Evolutionary conservation across 2,329 filamentous ascomycete genomes (phyloP).

Genomic region (Shiraia bambusicola): DNA sequence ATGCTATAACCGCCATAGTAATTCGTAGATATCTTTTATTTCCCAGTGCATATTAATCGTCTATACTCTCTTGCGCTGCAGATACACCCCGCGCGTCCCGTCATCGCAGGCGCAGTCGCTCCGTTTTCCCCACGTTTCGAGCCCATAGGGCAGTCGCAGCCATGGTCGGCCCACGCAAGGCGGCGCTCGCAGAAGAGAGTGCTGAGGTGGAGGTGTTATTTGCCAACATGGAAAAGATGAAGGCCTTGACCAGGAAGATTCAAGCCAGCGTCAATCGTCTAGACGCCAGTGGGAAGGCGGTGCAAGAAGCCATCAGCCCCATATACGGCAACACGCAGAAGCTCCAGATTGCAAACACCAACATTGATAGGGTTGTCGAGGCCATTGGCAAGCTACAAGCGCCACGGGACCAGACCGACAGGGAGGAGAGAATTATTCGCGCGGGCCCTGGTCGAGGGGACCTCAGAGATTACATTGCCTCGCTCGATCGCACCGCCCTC

Average conservation of each 20-base stretch:
- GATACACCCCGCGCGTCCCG: neutral
- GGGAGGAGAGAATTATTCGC: constrained; percentile 88
- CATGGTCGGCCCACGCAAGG: constrained; percentile 59
- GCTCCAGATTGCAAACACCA: constrained; percentile 82
- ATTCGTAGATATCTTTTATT: neutral
- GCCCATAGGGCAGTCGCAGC: constrained; percentile 23
- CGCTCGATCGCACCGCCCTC: constrained; percentile 83
- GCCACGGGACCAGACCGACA: constrained; percentile 87
- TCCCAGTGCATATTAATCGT: neutral
- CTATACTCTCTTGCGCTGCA: too few species aligned
- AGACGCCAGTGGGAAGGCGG: constrained; percentile 84
- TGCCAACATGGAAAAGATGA: constrained; percentile 83
- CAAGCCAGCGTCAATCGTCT: constrained; percentile 81
- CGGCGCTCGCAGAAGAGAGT: constrained; percentile 64
- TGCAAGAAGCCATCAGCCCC: constrained; percentile 87
- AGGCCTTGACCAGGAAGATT: constrained; percentile 92
- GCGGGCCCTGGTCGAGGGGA: constrained; percentile 66
- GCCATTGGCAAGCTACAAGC: constrained; percentile 87
- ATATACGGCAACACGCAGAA: constrained; percentile 90
- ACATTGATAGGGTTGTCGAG: constrained; percentile 81
- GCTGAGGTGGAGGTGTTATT: constrained; percentile 68
- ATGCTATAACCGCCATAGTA: neutral
- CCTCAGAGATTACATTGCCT: constrained; percentile 80
- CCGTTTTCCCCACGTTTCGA: constrained; percentile 2
- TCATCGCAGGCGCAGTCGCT: neutral